Evolutionary conservation across 1,139 yeast genomes (phyloP).

Genomic region (Magnusiomyces suaveolens): DNA sequence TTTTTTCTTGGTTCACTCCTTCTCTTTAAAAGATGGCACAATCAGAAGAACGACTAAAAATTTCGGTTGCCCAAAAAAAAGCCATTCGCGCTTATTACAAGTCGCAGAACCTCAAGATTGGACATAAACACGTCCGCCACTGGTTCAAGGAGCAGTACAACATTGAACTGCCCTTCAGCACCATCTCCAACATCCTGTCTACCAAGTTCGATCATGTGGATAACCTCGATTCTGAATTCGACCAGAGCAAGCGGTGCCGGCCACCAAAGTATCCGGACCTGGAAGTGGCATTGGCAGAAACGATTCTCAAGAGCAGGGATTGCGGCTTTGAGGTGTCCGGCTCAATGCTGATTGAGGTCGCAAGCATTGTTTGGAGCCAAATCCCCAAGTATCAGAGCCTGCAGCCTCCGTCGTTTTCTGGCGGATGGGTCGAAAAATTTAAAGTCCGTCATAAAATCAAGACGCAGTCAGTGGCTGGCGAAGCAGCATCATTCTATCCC

Average conservation of each 20-base stretch:
- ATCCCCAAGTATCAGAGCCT: slow-evolving; percentile 12
- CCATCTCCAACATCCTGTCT: slow-evolving; percentile 16
- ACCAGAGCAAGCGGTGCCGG: slow-evolving; percentile 13
- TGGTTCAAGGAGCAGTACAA: slow-evolving; percentile 14
- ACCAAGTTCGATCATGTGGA: slow-evolving; percentile 14
- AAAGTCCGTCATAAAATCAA: slow-evolving; percentile 13
- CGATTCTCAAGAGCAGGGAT: slow-evolving; percentile 9
- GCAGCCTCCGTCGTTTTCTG: slow-evolving; percentile 12
- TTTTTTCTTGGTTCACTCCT: background rate
- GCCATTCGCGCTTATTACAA: slow-evolving; percentile 13
- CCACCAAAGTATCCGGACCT: slow-evolving; percentile 15
- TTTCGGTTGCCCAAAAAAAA: slow-evolving; percentile 15
- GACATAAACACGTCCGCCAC: slow-evolving; percentile 13
- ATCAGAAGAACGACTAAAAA: slow-evolving; percentile 14
- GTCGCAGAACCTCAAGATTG: slow-evolving; percentile 10
- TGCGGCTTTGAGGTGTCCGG: slow-evolving; percentile 14
- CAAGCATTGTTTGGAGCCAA: slow-evolving; percentile 13
- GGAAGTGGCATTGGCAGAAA: slow-evolving; percentile 13
- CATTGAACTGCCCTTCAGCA: slow-evolving; percentile 13
- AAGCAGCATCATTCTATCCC: slow-evolving; percentile 12
- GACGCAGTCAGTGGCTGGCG: slow-evolving; percentile 11
- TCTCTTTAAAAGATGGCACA: slow-evolving; percentile 7
- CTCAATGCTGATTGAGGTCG: slow-evolving; percentile 11
- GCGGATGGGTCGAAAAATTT: slow-evolving; percentile 16
- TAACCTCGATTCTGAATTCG: slow-evolving; percentile 13